phyloP scores from a whole-genome alignment of 1,284 basidiomycete genomes.

The Ganoderma resinaceum region DNA sequence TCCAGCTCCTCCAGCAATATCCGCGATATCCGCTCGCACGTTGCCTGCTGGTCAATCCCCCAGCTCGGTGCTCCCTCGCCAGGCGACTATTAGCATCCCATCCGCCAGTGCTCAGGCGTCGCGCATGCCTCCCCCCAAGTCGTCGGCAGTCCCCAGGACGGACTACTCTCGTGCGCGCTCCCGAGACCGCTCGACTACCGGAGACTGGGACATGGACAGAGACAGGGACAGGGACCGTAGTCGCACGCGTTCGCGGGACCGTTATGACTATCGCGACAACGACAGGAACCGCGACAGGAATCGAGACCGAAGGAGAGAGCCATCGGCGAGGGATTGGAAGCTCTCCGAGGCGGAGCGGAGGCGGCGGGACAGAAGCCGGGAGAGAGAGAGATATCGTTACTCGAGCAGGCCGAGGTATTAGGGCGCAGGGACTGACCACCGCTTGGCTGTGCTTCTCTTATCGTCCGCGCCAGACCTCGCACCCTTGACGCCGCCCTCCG shows the following conservation, averaged over 20 bases:
- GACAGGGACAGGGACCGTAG: constrained; percentile 12
- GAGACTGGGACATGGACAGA: constrained; percentile 15
- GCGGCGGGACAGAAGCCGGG: constrained; percentile 4
- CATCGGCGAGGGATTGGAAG: constrained; percentile 3
- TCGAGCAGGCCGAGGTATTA: neutral
- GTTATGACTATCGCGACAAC: neutral
- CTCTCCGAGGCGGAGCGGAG: constrained; percentile 3
- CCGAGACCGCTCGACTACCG: neutral
- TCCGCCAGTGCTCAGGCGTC: neutral
- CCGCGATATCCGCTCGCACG: neutral
- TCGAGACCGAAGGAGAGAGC: constrained; percentile 7
- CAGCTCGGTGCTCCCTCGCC: neutral
- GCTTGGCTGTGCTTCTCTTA: neutral
- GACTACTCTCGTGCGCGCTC: neutral
- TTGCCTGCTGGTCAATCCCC: neutral
- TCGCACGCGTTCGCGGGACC: constrained; percentile 5
- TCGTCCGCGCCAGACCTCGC: neutral
- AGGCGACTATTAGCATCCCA: neutral
- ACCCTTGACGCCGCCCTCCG: neutral
- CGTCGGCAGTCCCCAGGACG: neutral
- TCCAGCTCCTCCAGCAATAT: constrained; percentile 7
- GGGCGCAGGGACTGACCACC: neutral
- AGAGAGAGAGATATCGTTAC: constrained; percentile 7
- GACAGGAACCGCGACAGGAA: constrained; percentile 7
- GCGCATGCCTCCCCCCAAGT: constrained; percentile 5